These are phyloP conservation scores for Candida ipomoeae DNA, from an alignment of 805 yeast species.

Conservation along the genomic window DNA sequence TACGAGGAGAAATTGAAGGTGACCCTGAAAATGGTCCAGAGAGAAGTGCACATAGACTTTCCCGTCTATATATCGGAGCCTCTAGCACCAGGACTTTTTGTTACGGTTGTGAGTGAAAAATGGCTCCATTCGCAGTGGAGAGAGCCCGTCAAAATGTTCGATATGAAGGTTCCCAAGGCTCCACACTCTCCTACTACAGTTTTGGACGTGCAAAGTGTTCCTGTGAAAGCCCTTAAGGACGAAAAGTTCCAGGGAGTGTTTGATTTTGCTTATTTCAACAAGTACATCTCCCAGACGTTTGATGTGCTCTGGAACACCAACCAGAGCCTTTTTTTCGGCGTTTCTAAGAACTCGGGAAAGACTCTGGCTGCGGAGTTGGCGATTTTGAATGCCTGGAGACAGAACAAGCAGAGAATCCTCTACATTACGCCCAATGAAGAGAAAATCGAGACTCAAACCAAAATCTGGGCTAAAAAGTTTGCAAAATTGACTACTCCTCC, in stretches of 20 bases:
- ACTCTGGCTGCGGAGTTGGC: slow-evolving; percentile 70
- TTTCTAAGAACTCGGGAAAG: slow-evolving; percentile 75
- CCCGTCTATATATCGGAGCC: slow-evolving; percentile 46
- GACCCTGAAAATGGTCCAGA: slow-evolving; percentile 43
- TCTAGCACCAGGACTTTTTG: slow-evolving; percentile 63
- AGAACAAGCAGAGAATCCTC: slow-evolving; percentile 63
- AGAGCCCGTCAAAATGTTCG: slow-evolving; percentile 53
- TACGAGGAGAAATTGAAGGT: slow-evolving; percentile 53
- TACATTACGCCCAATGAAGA: slow-evolving; percentile 66
- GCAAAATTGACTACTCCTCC: slow-evolving; percentile 48
- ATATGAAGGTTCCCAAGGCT: slow-evolving; percentile 55
- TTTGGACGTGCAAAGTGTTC: slow-evolving; percentile 47
- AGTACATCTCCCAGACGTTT: slow-evolving; percentile 69
- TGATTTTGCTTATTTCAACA: slow-evolving; percentile 56
- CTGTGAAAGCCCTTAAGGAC: slow-evolving; percentile 45
- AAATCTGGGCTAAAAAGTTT: slow-evolving; percentile 53
- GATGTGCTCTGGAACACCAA: slow-evolving; percentile 53
- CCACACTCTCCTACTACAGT: slow-evolving; percentile 61
- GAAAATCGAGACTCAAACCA: slow-evolving; percentile 43
- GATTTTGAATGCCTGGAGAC: slow-evolving; percentile 66
- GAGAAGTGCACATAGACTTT: slow-evolving; percentile 59
- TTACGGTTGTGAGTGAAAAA: slow-evolving; percentile 68
- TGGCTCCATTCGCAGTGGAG: slow-evolving; percentile 78
- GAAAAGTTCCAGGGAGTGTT: slow-evolving; percentile 47
- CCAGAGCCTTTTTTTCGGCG: slow-evolving; percentile 62